These are phyloP conservation scores for Saccharomyces hybrid DNA, from an alignment of 1,139 yeast genomes.

Conservation along the genomic window DNA sequence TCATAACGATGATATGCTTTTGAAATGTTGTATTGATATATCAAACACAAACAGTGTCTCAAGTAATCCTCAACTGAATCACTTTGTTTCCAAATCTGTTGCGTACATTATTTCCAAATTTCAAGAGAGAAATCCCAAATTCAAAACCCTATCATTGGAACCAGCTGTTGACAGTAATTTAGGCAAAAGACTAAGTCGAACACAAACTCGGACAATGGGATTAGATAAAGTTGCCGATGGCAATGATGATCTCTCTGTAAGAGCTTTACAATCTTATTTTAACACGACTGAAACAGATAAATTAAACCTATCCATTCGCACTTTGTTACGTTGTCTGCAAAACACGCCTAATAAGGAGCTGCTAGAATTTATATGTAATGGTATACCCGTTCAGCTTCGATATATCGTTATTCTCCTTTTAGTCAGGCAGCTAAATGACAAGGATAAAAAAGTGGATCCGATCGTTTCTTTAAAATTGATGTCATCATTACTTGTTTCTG, in stretches of 20 bases:
- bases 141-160: slow-evolving; percentile 15
- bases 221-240: slow-evolving; percentile 18
- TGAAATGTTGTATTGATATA: slow-evolving; percentile 29
- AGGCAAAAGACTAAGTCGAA: slow-evolving; percentile 25
- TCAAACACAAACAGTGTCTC: slow-evolving; percentile 27
- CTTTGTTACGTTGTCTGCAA: slow-evolving; percentile 37
- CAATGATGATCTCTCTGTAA: slow-evolving; percentile 26
- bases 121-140: slow-evolving; percentile 24
- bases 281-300: slow-evolving; percentile 46
- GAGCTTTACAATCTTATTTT: slow-evolving; percentile 43
- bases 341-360: slow-evolving; percentile 35
- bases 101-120: slow-evolving; percentile 20
- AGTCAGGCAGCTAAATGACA: slow-evolving; percentile 30
- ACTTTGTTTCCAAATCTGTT: slow-evolving; percentile 24
- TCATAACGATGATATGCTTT: slow-evolving; percentile 26
- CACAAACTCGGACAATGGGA: slow-evolving; percentile 25
- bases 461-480: slow-evolving; percentile 46
- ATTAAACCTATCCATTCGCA: slow-evolving; percentile 41
- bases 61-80: slow-evolving; percentile 25
- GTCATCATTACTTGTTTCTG: slow-evolving; percentile 65
- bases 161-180: neutral
- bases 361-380: slow-evolving; percentile 59
- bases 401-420: slow-evolving; percentile 53
- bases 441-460: slow-evolving; percentile 10
- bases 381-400: slow-evolving; percentile 85